Evolutionary conservation across 2,329 filamentous ascomycete genomes (phyloP), one percentile per base, ranked within the genome.

Genomic region (Penicillium decumbens): DNA sequence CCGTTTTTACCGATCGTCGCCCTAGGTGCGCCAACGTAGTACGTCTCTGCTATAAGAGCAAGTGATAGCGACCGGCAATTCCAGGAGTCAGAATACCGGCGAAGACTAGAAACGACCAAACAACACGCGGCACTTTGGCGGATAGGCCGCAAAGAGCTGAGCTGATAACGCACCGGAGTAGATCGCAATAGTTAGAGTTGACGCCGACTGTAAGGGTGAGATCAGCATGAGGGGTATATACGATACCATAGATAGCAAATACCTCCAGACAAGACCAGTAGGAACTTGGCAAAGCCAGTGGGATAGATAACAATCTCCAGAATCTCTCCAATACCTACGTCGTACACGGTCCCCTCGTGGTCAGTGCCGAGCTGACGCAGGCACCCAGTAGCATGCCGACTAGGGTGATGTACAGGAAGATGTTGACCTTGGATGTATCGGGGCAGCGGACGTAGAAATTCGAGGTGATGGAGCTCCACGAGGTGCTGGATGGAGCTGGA

Each of bases 31-130:
- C 77, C 78, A 23, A 77, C 67, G 58, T 77, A 80, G 75, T 77
- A 81, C 0, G 77, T 80, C 66, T 81, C 75, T 38, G 73, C 74
- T 80, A 84, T 83, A 56, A 61, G 39, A 74, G 66, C 6, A 79
- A 67, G 49, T 76, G 56, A 47, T 77, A 65, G 24, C 68, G 64
- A 15, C 70, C 69, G 10, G 62, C 67, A 15, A 79, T 65, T 5
- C 71, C 75, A 4, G 79, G 65, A 23, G 70, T 62, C 20, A 79
- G 64, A 50, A 78, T 74, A 45, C 66, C 68, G n/a, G 66, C 68
- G 54, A 78, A 77, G 59, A 72, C 72, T 18, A 77, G 43, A 8
- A 73, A 49, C 0, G 75, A 77, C 75, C 75, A 79, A 55, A 78
- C 47, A 53, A 76, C 71, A 27, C 76, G 74, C 3, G 77, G 76